Conservation (phyloP, 2,329 filamentous ascomycete genomes). For the Alternaria dauci region DNA sequence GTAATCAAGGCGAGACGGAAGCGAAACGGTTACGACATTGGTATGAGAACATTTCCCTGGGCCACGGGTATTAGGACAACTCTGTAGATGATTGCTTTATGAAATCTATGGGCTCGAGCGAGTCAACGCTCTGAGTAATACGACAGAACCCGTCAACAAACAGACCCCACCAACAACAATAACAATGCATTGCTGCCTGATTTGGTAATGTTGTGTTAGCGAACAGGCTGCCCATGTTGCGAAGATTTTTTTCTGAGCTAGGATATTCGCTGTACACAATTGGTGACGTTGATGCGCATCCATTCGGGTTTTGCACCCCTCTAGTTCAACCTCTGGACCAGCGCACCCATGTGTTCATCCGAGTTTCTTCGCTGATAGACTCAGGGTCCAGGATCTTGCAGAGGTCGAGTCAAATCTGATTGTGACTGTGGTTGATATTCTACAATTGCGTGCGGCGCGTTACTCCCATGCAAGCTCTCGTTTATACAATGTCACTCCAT, state of each 20-base stretch:
- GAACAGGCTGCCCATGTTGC: neutral
- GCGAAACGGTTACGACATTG: constrained; percentile 7
- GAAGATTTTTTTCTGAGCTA: neutral
- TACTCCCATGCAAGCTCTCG: neutral
- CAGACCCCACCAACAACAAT: neutral
- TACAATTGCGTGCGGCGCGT: constrained; percentile 14
- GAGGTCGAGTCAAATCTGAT: neutral
- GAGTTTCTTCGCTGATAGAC: neutral
- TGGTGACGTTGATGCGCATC: constrained; percentile 12
- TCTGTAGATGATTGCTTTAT: constrained; percentile 13
- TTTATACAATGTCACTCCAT: constrained; percentile 3
- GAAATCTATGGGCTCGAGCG: neutral
- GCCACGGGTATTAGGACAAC: neutral
- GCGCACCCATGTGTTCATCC: neutral
- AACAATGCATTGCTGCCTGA: neutral
- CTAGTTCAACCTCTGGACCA: neutral
- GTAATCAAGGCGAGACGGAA: neutral
- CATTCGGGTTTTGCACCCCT: constrained; percentile 4
- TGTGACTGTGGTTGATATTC: constrained; percentile 10
- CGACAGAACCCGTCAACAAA: neutral
- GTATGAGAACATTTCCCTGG: constrained; percentile 14
- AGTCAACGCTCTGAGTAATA: neutral
- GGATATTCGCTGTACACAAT: constrained; percentile 4
- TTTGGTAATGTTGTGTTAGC: neutral
- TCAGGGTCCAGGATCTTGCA: neutral